phyloP scores from a whole-genome alignment of 2,329 filamentous ascomycete genomes.

The Clarireedia hainanense region DNA sequence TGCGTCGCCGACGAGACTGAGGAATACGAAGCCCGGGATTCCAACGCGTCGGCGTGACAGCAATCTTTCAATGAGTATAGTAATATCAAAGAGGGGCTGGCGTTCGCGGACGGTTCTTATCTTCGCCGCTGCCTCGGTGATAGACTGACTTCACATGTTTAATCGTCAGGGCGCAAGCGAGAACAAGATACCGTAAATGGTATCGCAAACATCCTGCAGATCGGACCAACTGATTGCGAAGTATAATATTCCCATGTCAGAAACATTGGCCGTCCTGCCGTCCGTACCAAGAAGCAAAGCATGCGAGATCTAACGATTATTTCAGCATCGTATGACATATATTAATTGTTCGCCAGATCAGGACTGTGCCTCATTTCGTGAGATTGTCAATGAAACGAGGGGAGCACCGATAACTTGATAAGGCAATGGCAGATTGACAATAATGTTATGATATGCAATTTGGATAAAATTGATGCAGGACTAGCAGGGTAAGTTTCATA shows the following conservation, averaged over 20 bases:
- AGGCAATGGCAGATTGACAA: neutral
- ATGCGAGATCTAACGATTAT: slow-evolving; percentile 8
- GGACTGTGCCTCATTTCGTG: slow-evolving; percentile 3
- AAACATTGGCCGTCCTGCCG: neutral
- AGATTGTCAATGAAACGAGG: neutral
- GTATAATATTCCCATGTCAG: neutral
- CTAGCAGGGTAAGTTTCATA: neutral
- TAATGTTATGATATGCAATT: neutral
- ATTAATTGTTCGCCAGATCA: slow-evolving; percentile 2
- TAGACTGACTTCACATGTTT: neutral
- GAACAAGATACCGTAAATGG: neutral
- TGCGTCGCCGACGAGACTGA: too few species aligned
- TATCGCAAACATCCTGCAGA: neutral
- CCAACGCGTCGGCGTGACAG: too few species aligned
- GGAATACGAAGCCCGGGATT: neutral
- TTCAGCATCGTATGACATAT: slow-evolving; percentile 6
- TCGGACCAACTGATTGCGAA: neutral
- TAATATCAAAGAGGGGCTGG: slow-evolving; percentile 5
- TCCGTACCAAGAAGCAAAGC: neutral
- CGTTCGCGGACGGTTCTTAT: slow-evolving; percentile 5
- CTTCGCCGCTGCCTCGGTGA: neutral
- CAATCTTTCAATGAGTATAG: neutral
- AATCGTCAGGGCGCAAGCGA: slow-evolving; percentile 7
- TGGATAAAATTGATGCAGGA: slow-evolving; percentile 8
- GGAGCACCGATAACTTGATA: neutral